These are phyloP conservation scores for Candida nemodendra DNA, from an alignment of 805 yeast species.

Conservation along the genomic window DNA sequence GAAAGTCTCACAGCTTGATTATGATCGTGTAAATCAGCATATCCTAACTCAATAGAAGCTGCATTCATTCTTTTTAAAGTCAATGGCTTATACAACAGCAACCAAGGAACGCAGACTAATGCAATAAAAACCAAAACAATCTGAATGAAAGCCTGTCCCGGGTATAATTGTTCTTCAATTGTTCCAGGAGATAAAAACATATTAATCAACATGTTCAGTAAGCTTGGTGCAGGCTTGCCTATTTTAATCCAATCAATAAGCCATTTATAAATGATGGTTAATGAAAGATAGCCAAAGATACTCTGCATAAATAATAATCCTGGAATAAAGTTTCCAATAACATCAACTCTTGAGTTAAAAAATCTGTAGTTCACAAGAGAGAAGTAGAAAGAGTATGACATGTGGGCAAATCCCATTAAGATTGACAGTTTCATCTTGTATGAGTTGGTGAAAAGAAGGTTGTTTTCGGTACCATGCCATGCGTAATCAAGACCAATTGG, in stretches of 20 bases:
- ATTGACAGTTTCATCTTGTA: constrained; percentile 77
- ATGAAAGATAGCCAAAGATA: constrained; percentile 67
- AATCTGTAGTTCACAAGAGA: constrained; percentile 61
- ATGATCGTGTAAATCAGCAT: constrained; percentile 43
- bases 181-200: constrained; percentile 76
- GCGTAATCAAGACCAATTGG: constrained; percentile 66
- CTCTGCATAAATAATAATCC: constrained; percentile 74
- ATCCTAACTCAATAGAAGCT: constrained; percentile 48
- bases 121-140: constrained; percentile 57
- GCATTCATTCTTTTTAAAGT: constrained; percentile 43
- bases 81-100: constrained; percentile 65
- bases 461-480: constrained; percentile 82
- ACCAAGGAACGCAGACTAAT: constrained; percentile 71
- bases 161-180: constrained; percentile 62
- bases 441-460: constrained; percentile 65
- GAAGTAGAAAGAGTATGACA: constrained; percentile 68
- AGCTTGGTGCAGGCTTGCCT: constrained; percentile 66
- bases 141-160: constrained; percentile 64
- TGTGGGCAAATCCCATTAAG: constrained; percentile 72
- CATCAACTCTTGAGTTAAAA: constrained; percentile 60
- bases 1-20: constrained; percentile 28
- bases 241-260: constrained; percentile 64
- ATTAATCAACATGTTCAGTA: constrained; percentile 70
- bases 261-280: constrained; percentile 75
- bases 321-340: constrained; percentile 71